phyloP scores from a whole-genome alignment of 1,284 basidiomycete genomes.

The Leccinum subatratum region DNA sequence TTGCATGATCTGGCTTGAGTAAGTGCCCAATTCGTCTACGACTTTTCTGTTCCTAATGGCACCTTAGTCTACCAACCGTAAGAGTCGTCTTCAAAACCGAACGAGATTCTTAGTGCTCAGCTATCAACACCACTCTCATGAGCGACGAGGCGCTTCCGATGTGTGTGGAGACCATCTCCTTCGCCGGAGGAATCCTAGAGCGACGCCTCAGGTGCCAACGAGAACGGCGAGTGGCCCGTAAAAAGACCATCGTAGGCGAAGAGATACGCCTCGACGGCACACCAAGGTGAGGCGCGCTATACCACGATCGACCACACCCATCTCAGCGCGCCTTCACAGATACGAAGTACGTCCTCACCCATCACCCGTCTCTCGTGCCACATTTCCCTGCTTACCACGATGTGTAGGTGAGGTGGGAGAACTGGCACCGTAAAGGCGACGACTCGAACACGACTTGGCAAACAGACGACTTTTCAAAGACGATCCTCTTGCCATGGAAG shows the following conservation, averaged over 20 bases:
- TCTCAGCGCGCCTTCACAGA: slow-evolving; percentile 21
- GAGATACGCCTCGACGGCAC: slow-evolving; percentile 34
- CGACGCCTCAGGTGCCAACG: slow-evolving; percentile 30
- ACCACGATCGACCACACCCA: neutral
- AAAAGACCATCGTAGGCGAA: slow-evolving; percentile 36
- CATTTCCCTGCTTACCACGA: slow-evolving; percentile 1
- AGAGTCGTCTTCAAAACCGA: no score
- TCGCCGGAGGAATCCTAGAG: slow-evolving; percentile 35
- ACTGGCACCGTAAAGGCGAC: slow-evolving; percentile 35
- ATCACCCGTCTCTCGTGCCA: neutral
- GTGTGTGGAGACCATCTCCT: slow-evolving; percentile 34
- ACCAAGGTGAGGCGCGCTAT: slow-evolving; percentile 25
- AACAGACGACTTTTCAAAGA: slow-evolving; percentile 20
- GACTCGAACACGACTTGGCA: slow-evolving; percentile 43
- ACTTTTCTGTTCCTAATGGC: no score
- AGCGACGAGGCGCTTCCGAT: slow-evolving; percentile 12
- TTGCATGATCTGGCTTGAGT: no score
- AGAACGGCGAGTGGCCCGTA: slow-evolving; percentile 35
- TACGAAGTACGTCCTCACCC: slow-evolving; percentile 31
- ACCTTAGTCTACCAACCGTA: no score
- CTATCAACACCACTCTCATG: neutral
- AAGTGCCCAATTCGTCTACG: no score
- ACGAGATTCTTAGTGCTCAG: neutral
- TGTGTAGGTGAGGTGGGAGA: slow-evolving; percentile 38
- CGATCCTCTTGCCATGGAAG: slow-evolving; percentile 31